phyloP scores from a whole-genome alignment of 345 rosid species.

The Gossypium anomalum region DNA sequence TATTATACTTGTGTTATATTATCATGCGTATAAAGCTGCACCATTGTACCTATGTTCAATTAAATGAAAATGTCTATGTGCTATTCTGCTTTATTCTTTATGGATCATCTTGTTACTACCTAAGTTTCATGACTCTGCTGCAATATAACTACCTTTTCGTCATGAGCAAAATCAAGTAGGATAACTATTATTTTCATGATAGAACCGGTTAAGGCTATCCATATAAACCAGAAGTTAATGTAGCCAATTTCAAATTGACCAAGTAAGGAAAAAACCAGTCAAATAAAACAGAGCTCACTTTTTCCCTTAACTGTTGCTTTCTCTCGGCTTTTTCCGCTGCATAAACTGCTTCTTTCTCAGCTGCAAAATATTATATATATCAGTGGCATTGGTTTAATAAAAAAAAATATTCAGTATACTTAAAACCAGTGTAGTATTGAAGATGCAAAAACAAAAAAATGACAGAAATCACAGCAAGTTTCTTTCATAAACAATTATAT shows the following conservation, averaged over 20 bases:
- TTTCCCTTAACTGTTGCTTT: conserved; percentile 75
- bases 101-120: neutral
- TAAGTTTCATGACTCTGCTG: neutral
- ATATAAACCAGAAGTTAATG: neutral
- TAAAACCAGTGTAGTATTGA: neutral
- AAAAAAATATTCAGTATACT: neutral
- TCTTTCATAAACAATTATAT: neutral
- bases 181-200: neutral
- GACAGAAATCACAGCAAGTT: neutral
- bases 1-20: neutral
- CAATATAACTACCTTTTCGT: neutral
- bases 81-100: neutral
- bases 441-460: neutral
- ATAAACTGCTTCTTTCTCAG: conserved; percentile 86
- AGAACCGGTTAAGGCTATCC: neutral
- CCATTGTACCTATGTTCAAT: neutral
- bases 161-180: neutral
- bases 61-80: neutral
- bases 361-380: conserved; percentile 42
- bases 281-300: conserved; percentile 42
- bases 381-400: neutral
- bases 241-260: neutral
- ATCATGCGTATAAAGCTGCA: neutral
- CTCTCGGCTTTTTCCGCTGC: conserved; percentile 92
- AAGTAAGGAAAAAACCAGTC: neutral